Percentiles rank a stretch among this genome's conserved stretches.
Conservation (phyloP, 2,329 filamentous ascomycete genomes). For the Pseudogymnoascus sp. region DNA sequence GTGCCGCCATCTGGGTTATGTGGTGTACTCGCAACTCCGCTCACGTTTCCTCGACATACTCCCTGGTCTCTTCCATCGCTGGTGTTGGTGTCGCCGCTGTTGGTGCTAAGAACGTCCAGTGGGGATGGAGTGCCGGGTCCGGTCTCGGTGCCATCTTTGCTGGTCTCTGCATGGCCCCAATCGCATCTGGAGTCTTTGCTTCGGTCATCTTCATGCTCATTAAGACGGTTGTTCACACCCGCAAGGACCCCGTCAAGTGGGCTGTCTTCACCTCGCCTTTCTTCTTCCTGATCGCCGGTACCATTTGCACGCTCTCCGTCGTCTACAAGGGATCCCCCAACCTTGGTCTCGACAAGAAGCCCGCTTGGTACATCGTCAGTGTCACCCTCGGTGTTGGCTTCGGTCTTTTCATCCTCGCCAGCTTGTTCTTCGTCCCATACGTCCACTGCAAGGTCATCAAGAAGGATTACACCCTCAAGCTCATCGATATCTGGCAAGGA, state of each 20-base stretch:
- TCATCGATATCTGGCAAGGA: constrained; percentile 53
- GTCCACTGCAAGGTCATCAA: constrained; percentile 59
- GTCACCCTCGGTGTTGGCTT: constrained; percentile 57
- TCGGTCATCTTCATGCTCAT: constrained; percentile 65
- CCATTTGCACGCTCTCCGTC: constrained; percentile 66
- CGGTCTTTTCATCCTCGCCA: constrained; percentile 49
- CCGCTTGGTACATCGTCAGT: constrained; percentile 55
- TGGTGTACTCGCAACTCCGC: constrained; percentile 68
- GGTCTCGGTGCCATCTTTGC: constrained; percentile 66
- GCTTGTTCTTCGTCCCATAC: constrained; percentile 66
- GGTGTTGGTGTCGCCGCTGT: constrained; percentile 61
- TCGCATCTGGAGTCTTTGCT: constrained; percentile 55
- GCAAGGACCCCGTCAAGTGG: constrained; percentile 63
- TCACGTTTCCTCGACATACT: constrained; percentile 66
- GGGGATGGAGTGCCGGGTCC: constrained; percentile 61
- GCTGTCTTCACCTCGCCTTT: constrained; percentile 65
- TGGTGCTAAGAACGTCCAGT: constrained; percentile 52
- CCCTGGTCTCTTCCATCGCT: constrained; percentile 58
- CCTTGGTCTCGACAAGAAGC: constrained; percentile 56
- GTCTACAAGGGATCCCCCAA: constrained; percentile 74
- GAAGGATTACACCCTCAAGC: constrained; percentile 55
- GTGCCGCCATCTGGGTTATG: constrained; percentile 66
- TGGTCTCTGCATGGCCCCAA: constrained; percentile 61
- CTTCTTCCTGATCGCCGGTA: constrained; percentile 69
- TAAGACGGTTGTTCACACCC: constrained; percentile 61